Percentiles rank a stretch among this genome's conserved stretches.
These are phyloP conservation scores for Wickerhamomyces alni DNA, from an alignment of 805 yeast genomes.

Conservation along the genomic window DNA sequence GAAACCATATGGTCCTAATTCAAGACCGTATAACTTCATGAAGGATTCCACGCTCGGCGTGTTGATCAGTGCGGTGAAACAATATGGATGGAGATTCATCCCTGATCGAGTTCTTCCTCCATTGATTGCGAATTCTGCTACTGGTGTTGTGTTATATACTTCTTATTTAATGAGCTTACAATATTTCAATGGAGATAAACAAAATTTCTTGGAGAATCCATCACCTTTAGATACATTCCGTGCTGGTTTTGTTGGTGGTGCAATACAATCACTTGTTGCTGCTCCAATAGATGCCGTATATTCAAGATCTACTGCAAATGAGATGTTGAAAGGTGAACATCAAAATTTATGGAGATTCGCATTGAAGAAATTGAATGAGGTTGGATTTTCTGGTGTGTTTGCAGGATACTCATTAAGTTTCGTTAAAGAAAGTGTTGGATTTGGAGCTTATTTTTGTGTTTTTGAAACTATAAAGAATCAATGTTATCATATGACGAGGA, in stretches of 20 bases:
- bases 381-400: conserved; percentile 80
- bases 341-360: conserved; percentile 78
- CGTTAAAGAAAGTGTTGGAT: conserved; percentile 74
- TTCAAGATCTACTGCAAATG: conserved; percentile 73
- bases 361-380: conserved; percentile 53
- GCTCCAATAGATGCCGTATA: conserved; percentile 92
- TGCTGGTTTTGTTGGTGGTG: conserved; percentile 85
- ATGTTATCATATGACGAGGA: conserved; percentile 43
- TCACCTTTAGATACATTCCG: conserved; percentile 51
- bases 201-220: conserved; percentile 17
- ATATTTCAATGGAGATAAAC: conserved; percentile 22
- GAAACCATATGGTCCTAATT: conserved; percentile 27
- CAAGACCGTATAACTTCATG: conserved; percentile 43
- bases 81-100: conserved; percentile 81
- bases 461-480: conserved; percentile 77
- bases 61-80: conserved; percentile 59
- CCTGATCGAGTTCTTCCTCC: conserved; percentile 84
- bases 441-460: conserved; percentile 76
- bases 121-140: conserved; percentile 78
- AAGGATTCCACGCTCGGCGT: conserved; percentile 78
- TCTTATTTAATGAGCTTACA: conserved; percentile 61
- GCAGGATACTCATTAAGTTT: conserved; percentile 83
- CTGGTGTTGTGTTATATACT: conserved; percentile 81
- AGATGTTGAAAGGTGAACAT: conserved; percentile 60
- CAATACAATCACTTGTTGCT: conserved; percentile 82